Conservation (phyloP, 1,284 basidiomycete genomes). For the Sanguinoderma infundibulare region DNA sequence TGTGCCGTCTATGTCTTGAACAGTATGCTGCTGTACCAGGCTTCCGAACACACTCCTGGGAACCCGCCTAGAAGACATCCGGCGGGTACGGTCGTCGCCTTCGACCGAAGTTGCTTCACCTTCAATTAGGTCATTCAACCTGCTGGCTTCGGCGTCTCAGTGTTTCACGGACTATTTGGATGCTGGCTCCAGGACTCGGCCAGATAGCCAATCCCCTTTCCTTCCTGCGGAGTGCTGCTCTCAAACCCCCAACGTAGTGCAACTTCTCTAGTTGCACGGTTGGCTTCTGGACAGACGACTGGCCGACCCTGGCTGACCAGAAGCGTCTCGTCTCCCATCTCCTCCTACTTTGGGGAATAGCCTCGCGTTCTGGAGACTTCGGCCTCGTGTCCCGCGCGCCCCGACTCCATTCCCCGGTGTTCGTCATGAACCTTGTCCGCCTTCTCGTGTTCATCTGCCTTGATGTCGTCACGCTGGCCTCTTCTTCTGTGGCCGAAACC, state of each 20-base stretch:
- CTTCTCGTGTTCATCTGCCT: neutral
- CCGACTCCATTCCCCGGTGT: constrained; percentile 9
- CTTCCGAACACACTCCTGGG: neutral
- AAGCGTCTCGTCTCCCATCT: neutral
- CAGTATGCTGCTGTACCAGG: neutral
- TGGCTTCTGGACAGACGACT: neutral
- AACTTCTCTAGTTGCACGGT: neutral
- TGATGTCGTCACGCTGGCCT: neutral
- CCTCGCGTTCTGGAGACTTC: neutral
- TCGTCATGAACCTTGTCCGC: neutral
- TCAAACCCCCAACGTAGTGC: neutral
- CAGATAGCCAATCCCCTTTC: neutral
- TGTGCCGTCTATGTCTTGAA: neutral
- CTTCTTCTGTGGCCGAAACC: neutral
- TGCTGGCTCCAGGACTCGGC: neutral
- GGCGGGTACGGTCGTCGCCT: neutral
- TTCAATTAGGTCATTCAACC: neutral
- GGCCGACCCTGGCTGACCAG: neutral
- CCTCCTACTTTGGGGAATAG: neutral
- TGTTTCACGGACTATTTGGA: neutral
- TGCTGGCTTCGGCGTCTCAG: neutral
- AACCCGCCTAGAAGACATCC: neutral
- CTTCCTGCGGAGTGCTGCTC: neutral
- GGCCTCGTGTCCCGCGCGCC: neutral
- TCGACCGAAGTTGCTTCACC: neutral